phyloP scores from a whole-genome alignment of 2,329 filamentous ascomycete species.

The Ciborinia camelliae region DNA sequence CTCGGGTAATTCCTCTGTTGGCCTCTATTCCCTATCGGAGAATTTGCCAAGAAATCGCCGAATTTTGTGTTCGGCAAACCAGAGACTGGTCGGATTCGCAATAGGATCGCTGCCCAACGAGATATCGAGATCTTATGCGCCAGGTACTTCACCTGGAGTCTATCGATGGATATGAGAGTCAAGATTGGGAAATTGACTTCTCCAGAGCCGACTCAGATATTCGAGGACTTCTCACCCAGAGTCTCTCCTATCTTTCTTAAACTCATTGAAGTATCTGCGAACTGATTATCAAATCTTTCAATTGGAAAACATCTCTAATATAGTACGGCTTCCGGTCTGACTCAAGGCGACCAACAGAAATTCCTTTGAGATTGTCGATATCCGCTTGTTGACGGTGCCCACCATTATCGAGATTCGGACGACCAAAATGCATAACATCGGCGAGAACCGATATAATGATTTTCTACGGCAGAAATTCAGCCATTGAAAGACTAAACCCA shows the following conservation, averaged over 20 bases:
- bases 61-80: not conserved
- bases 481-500: not conserved
- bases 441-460: not conserved
- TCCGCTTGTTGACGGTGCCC: not conserved
- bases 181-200: not conserved
- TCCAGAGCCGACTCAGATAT: not conserved
- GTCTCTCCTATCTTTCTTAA: not conserved
- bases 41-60: not conserved
- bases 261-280: not conserved
- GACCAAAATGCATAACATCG: not conserved
- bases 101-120: not conserved
- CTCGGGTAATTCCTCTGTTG: conserved; percentile 6
- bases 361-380: not conserved
- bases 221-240: not conserved
- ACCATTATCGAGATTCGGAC: not conserved
- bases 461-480: not conserved
- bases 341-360: not conserved
- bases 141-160: not conserved
- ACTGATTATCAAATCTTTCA: not conserved
- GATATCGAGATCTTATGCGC: not conserved
- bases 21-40: not conserved
- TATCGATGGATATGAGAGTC: not conserved
- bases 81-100: not conserved
- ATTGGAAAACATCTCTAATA: not conserved
- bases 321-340: not conserved